Percentiles rank a stretch among this genome's conserved stretches.
These are phyloP conservation scores for Cryphonectria radicalis DNA, from an alignment of 2,329 filamentous ascomycete genomes.

Conservation along the genomic window DNA sequence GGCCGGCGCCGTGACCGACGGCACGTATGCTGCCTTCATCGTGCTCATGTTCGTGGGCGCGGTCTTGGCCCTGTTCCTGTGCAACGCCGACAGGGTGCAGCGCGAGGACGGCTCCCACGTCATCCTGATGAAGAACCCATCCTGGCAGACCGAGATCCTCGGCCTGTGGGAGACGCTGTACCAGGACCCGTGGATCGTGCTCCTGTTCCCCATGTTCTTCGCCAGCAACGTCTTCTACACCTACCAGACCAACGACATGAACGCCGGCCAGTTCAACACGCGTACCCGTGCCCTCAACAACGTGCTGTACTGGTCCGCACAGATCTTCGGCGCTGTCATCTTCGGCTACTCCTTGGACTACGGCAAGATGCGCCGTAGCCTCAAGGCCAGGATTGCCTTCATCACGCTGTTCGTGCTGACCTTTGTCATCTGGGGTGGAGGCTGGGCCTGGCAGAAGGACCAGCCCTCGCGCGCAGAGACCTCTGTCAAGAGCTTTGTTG, in stretches of 20 bases:
- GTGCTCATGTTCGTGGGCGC: constrained; percentile 79
- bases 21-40: constrained; percentile 88
- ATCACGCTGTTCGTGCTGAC: constrained; percentile 68
- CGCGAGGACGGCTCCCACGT: constrained; percentile 79
- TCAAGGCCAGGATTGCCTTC: constrained; percentile 69
- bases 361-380: constrained; percentile 60
- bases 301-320: constrained; percentile 77
- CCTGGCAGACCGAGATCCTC: constrained; percentile 77
- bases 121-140: constrained; percentile 89
- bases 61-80: constrained; percentile 68
- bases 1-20: constrained; percentile 63
- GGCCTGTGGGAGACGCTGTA: constrained; percentile 76
- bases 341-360: constrained; percentile 75
- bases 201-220: constrained; percentile 83
- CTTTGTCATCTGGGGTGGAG: constrained; percentile 81
- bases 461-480: constrained; percentile 56
- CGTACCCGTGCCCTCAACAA: constrained; percentile 76
- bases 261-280: constrained; percentile 71
- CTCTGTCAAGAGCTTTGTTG: constrained; percentile 33
- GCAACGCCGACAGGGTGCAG: constrained; percentile 72
- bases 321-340: constrained; percentile 75
- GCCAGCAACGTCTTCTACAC: constrained; percentile 83
- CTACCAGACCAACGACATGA: constrained; percentile 73
- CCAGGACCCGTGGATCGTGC: constrained; percentile 72
- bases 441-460: constrained; percentile 73